Base-by-base conservation (phyloP, 495 filamentous ascomycete genomes). In the Apodospora peruviana region DNA sequence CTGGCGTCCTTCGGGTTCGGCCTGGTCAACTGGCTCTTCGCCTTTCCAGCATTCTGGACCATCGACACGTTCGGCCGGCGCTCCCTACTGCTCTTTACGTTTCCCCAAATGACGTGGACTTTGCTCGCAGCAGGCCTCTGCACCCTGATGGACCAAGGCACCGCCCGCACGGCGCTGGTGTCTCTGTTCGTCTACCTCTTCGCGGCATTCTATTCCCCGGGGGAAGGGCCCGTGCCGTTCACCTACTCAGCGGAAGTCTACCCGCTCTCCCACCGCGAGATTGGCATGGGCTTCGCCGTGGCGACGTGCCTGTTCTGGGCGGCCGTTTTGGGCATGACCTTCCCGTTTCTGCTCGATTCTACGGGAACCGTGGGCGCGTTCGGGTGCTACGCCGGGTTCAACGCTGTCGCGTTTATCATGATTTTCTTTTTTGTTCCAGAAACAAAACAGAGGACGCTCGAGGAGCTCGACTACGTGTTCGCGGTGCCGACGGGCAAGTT, bases 51-150 rank as follows among this genome's bases (percentile, higher is more conserved):
- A 4, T 74, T 94, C 23, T 87, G 77, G 71, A 90, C 87, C 7
- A 95, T 95, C 54, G 89, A 95, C 65, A 90, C 85, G 9, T 91
- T 82, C 41, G 89, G 89, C 9, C 84, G 89, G 27, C 80, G 89
- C 19, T 72, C 74, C 14, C 75, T 95, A 1, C 77, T 93, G 1
- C 77, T 93, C 4, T 87, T 90, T 64, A 95, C 89, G 10, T 91
- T 91, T 65, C 89, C 88, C 0, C 75, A 90, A 38, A 91, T 93
- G 88, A 81, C 75, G 27, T 88, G 85, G 84, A 85, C 84, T 20
- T 68, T 91, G 9, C 73, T 91, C 0, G 83, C 80, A 2, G 85
- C 82, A 2, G 87, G 84, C 0, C 75, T 90, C 41, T 85, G 74
- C 60, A 89, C 81, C 57, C 79, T 81, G 45, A 83, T 91, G 0